Evolutionary conservation across 208 protist species (phyloP).

Genomic region (Tritrichomonas foetus): DNA sequence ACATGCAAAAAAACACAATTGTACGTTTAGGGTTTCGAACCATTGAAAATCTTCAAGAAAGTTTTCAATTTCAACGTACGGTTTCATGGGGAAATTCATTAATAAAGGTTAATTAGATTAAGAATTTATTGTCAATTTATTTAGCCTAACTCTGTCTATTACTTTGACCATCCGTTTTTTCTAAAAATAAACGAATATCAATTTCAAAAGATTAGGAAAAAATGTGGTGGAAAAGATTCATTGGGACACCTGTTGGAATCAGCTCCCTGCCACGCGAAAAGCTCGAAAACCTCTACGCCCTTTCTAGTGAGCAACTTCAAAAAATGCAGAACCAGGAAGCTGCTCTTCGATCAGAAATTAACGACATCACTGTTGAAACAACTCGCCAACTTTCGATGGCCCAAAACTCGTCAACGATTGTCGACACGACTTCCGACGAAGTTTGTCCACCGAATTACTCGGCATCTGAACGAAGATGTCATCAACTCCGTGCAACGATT

Average conservation of each 20-base stretch:
- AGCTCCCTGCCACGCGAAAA: not conserved
- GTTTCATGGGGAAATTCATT: too few relatives aligned
- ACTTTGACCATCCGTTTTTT: too few relatives aligned
- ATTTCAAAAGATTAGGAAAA: not conserved
- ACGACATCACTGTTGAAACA: not conserved
- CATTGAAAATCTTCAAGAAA: too few relatives aligned
- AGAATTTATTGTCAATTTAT: too few relatives aligned
- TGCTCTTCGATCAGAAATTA: conserved; percentile 1
- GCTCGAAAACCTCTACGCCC: not conserved
- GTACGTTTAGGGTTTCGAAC: too few relatives aligned
- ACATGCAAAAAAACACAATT: too few relatives aligned
- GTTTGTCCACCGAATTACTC: not conserved
- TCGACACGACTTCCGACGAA: not conserved
- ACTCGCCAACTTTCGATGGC: not conserved
- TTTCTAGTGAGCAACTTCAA: not conserved
- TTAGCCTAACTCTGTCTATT: too few relatives aligned
- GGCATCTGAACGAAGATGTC: not conserved
- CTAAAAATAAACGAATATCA: not conserved
- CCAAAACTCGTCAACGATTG: too few relatives aligned
- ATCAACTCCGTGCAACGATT: not conserved
- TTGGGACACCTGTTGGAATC: not conserved
- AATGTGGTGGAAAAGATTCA: conserved; percentile 28
- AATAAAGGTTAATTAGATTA: too few relatives aligned
- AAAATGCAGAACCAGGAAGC: not conserved
- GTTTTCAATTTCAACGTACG: too few relatives aligned